Base-by-base conservation (phyloP, 1,139 yeast genomes). In the Yamadazyma blattariae region DNA sequence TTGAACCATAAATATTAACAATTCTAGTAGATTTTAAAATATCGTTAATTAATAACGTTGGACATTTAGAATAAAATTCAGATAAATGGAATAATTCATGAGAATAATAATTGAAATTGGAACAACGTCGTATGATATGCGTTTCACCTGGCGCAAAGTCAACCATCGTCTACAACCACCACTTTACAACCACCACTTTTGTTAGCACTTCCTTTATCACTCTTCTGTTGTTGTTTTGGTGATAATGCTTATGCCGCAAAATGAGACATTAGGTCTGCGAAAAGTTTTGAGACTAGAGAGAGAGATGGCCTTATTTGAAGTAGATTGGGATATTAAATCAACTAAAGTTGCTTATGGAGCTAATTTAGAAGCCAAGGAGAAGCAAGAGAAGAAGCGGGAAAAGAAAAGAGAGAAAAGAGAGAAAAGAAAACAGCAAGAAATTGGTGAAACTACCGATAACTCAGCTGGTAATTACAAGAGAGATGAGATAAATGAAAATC, bases 281-380 rank as follows among this genome's bases (percentile, higher is more conserved):
- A n/a, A n/a, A n/a, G n/a, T n/a, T n/a, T n/a, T n/a, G n/a, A n/a
- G n/a, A n/a, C n/a, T n/a, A n/a, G n/a, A n/a, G n/a, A n/a, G n/a
- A n/a, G n/a, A n/a, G 19, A 84, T 83, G 92, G 77, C 85, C 20
- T 68, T 86, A 47, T 87, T 87, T 54, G 74, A 82, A 55, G 89
- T 84, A 32, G 95, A 95, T 14, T 87, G 96, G 96, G 72, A 82
- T 44, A 58, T 87, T 41, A 77, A 82, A 46, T 61, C 68, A 40
- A 64, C 70, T 29, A 67, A 71, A 44, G 73, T 83, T 14, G 78
- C 71, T 1, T 54, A 65, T 27, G 78, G 75, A 13, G 67, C 64
- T 9, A 34, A 30, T 6, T 30, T 35, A 18, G 38, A 36, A 18
- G 30, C 26, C 19, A 33, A 39, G 19, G 7, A 7, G 7, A 17